Conservation (phyloP, 768 basidiomycete genomes). For the Pisolithus albus region DNA sequence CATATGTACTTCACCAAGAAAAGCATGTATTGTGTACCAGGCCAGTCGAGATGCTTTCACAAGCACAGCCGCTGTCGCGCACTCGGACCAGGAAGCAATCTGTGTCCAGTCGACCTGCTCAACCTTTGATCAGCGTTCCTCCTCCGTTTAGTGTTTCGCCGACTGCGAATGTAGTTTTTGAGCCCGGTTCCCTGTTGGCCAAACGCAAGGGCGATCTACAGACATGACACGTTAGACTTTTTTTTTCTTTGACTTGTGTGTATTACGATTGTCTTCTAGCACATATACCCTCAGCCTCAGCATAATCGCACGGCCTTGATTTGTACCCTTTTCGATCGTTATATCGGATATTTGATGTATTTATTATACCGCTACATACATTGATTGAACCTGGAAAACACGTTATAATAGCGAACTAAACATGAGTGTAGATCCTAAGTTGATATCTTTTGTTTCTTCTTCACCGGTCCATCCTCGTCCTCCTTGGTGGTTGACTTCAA, state of each 20-base stretch:
- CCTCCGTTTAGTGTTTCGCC: constrained; percentile 31
- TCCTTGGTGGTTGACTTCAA: constrained; percentile 27
- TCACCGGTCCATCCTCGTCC: constrained; percentile 50
- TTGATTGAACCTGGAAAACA: constrained; percentile 1
- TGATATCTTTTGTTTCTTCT: constrained; percentile 68
- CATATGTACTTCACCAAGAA: constrained; percentile 78
- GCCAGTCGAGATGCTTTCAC: constrained; percentile 16
- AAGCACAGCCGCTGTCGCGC: constrained; percentile 30
- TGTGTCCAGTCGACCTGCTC: constrained; percentile 31
- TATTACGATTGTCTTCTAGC: background rate
- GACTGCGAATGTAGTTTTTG: constrained; percentile 46
- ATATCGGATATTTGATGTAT: background rate
- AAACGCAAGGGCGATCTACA: constrained; percentile 36
- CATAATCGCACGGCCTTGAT: background rate
- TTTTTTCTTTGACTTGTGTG: background rate
- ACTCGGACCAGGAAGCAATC: constrained; percentile 32
- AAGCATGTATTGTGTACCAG: constrained; percentile 49
- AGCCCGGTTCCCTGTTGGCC: constrained; percentile 68
- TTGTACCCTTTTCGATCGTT: background rate
- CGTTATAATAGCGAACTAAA: background rate
- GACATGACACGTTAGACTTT: background rate
- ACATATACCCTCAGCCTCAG: background rate
- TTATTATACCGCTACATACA: constrained; percentile 1
- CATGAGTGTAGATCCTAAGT: constrained; percentile 17
- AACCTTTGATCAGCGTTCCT: constrained; percentile 44